Conservation (phyloP, 176 grass and related monocot species). For the Bothriochloa decipiens region DNA sequence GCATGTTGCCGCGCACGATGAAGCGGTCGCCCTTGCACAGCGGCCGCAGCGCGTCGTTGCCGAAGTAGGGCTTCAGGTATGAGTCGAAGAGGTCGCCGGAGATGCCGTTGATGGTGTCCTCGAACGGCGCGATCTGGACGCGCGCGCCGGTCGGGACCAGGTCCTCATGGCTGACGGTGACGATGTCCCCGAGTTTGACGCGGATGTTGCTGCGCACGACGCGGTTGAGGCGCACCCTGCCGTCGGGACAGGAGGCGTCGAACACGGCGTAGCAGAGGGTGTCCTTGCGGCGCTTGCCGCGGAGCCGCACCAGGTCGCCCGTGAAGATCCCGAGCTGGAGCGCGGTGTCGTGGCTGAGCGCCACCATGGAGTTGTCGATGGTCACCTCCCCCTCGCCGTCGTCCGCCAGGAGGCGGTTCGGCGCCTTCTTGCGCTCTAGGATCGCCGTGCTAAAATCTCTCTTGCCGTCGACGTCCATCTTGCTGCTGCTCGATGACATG, state of each 20-base stretch:
- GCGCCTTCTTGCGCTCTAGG: constrained; percentile 43
- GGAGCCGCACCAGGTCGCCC: constrained; percentile 25
- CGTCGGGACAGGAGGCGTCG: constrained; percentile 44
- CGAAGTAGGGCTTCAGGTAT: constrained; percentile 59
- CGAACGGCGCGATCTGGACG: constrained; percentile 30
- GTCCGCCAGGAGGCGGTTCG: constrained; percentile 57
- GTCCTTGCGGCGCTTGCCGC: constrained; percentile 51
- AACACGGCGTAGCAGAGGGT: constrained; percentile 44
- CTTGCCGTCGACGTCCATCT: background rate
- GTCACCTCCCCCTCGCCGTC: constrained; percentile 39
- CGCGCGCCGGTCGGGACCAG: background rate
- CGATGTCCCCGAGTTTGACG: constrained; percentile 47
- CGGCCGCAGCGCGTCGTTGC: constrained; percentile 6
- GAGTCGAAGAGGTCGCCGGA: constrained; percentile 43
- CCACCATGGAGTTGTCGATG: constrained; percentile 46
- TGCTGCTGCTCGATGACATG: background rate
- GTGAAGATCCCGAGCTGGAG: constrained; percentile 36
- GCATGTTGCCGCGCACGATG: constrained; percentile 50
- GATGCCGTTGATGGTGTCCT: constrained; percentile 45
- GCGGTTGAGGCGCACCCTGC: constrained; percentile 41
- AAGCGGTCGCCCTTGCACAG: constrained; percentile 54
- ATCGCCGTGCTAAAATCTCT: constrained; percentile 52
- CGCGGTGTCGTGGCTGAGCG: constrained; percentile 31
- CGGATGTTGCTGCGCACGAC: constrained; percentile 60
- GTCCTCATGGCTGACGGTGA: constrained; percentile 24